These are phyloP conservation scores for Teratosphaeria epicoccoides DNA, from an alignment of 2,329 filamentous ascomycete species.

Conservation along the genomic window DNA sequence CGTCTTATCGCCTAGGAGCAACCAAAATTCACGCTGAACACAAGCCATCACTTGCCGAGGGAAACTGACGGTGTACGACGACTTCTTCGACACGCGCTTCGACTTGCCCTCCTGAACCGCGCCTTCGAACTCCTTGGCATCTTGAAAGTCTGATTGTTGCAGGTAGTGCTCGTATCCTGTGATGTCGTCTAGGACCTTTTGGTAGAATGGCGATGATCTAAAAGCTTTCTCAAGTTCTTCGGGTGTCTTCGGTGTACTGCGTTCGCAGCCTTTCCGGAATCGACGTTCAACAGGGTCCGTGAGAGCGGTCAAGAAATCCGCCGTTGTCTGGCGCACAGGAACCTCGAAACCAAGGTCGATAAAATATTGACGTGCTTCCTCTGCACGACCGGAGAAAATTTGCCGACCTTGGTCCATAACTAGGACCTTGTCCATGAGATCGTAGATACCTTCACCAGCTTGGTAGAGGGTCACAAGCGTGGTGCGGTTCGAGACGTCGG, in stretches of 20 bases:
- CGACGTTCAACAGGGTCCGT: slow-evolving; percentile 63
- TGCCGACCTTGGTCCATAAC: slow-evolving; percentile 64
- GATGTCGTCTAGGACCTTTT: slow-evolving; percentile 51
- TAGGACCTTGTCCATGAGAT: slow-evolving; percentile 70
- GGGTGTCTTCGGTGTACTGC: slow-evolving; percentile 56
- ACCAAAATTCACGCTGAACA: slow-evolving; percentile 65
- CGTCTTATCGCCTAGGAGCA: slow-evolving; percentile 63
- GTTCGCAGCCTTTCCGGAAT: slow-evolving; percentile 55
- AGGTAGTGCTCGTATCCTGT: slow-evolving; percentile 49
- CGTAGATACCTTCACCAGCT: slow-evolving; percentile 58
- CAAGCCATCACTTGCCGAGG: slow-evolving; percentile 58
- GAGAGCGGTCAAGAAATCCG: slow-evolving; percentile 67
- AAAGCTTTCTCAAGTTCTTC: slow-evolving; percentile 61
- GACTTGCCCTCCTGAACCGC: slow-evolving; percentile 58
- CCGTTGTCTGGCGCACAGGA: slow-evolving; percentile 55
- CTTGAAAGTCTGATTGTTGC: slow-evolving; percentile 45
- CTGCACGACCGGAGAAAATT: slow-evolving; percentile 54
- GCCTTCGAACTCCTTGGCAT: slow-evolving; percentile 52
- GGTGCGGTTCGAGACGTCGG: slow-evolving; percentile 61
- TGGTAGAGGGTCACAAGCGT: slow-evolving; percentile 64
- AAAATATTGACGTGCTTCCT: slow-evolving; percentile 56
- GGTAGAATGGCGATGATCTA: slow-evolving; percentile 50
- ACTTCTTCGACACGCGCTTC: slow-evolving; percentile 53
- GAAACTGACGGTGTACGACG: slow-evolving; percentile 67
- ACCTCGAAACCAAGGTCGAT: slow-evolving; percentile 53